These are phyloP conservation scores for Blastobotrys attinorum DNA, from an alignment of 805 yeast genomes.

Conservation along the genomic window DNA sequence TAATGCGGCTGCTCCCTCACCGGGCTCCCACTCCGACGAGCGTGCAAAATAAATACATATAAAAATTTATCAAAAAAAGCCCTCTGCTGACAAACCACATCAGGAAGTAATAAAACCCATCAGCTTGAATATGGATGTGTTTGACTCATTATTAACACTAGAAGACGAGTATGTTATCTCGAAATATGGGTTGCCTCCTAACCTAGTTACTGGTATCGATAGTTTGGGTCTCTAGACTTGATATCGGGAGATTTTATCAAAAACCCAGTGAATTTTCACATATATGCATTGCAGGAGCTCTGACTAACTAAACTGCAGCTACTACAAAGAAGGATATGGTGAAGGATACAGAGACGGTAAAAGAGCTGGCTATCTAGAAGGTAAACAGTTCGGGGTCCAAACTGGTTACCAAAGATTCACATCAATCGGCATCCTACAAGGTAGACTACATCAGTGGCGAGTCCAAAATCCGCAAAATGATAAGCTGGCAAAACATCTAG, in stretches of 20 bases:
- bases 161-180: slow-evolving; percentile 48
- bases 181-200: too few species aligned
- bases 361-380: slow-evolving; percentile 57
- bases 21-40: too few species aligned
- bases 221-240: too few species aligned
- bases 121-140: too few species aligned
- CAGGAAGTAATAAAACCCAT: too few species aligned
- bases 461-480: background rate
- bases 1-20: too few species aligned
- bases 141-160: slow-evolving; percentile 50
- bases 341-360: slow-evolving; percentile 65
- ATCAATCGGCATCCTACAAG: slow-evolving; percentile 59
- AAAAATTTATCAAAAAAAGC: too few species aligned
- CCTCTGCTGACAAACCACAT: too few species aligned
- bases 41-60: too few species aligned
- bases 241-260: too few species aligned
- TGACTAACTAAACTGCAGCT: slow-evolving; percentile 25
- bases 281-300: background rate
- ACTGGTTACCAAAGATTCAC: slow-evolving; percentile 37
- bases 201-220: too few species aligned
- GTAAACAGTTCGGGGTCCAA: slow-evolving; percentile 68
- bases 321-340: slow-evolving; percentile 57
- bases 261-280: too few species aligned
- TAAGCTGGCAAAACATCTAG: slow-evolving; percentile 8
- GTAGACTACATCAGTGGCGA: slow-evolving; percentile 36